These are phyloP conservation scores for Centrapalus pauciflorus DNA, from an alignment of 129 eudicot species.

Conservation along the genomic window DNA sequence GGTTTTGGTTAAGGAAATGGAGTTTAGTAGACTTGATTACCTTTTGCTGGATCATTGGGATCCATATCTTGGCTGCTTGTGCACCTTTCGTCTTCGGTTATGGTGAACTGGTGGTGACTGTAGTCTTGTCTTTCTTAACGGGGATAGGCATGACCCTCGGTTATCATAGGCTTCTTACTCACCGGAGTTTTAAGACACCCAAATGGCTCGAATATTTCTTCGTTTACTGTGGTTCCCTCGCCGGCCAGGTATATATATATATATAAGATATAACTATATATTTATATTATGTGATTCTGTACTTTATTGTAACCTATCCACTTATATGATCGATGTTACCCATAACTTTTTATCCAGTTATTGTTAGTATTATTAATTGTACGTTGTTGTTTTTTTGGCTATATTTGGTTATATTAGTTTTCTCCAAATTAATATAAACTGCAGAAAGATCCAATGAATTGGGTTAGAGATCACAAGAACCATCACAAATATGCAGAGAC, in stretches of 20 bases:
- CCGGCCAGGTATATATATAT: not conserved
- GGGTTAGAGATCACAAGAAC: slow-evolving; percentile 10
- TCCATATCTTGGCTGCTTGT: not conserved
- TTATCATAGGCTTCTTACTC: slow-evolving; percentile 16
- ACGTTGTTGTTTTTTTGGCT: no score
- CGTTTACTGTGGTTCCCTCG: slow-evolving; percentile 7
- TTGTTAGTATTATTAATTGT: no score
- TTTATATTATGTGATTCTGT: not conserved
- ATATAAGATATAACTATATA: no score
- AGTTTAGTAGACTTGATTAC: not conserved
- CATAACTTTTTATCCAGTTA: no score
- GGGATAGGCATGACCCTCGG: not conserved
- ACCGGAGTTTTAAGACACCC: slow-evolving; percentile 16
- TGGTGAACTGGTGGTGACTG: not conserved
- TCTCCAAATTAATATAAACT: not conserved
- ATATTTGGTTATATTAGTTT: no score
- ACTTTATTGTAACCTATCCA: not conserved
- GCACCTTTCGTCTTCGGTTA: slow-evolving; percentile 6
- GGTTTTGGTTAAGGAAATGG: slow-evolving; percentile 6
- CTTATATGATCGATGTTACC: no score
- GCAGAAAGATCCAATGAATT: slow-evolving; percentile 26
- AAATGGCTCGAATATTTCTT: slow-evolving; percentile 25
- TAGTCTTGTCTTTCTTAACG: not conserved
- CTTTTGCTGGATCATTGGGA: not conserved
- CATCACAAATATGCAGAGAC: slow-evolving; percentile 28